These are phyloP conservation scores for Naganishia randhawae DNA, from an alignment of 768 basidiomycete genomes.

Conservation along the genomic window DNA sequence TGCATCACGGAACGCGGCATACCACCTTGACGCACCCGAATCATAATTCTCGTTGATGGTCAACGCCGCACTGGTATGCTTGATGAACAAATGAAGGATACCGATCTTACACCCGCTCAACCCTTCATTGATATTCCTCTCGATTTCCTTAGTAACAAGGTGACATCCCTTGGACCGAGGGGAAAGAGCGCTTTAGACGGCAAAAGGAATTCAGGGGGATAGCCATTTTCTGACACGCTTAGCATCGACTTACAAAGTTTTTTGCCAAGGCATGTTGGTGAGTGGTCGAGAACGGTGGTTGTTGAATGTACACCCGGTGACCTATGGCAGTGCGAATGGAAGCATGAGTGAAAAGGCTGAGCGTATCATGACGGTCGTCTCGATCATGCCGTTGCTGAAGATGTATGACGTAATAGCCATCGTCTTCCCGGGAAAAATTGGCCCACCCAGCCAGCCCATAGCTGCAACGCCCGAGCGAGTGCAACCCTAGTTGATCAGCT, in stretches of 20 bases:
- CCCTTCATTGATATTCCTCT: constrained; percentile 64
- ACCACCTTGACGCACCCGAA: constrained; percentile 58
- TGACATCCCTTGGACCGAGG: constrained; percentile 58
- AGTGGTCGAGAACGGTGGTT: no score
- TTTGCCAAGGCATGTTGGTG: constrained; percentile 78
- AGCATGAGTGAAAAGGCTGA: no score
- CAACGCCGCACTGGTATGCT: constrained; percentile 50
- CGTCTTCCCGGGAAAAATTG: background rate
- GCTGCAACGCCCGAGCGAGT: background rate
- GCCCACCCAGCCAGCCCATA: background rate
- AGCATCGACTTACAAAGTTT: constrained; percentile 60
- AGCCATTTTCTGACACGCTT: background rate
- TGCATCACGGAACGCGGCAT: background rate
- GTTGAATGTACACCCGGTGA: no score
- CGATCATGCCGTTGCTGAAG: background rate
- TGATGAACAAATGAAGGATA: constrained; percentile 84
- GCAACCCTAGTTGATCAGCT: background rate
- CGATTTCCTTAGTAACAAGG: constrained; percentile 74
- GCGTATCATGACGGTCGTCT: no score
- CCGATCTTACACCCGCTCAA: constrained; percentile 71
- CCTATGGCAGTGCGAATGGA: no score
- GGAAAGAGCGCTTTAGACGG: constrained; percentile 39
- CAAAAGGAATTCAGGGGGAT: background rate
- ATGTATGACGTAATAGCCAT: constrained; percentile 4
- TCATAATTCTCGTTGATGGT: constrained; percentile 89